Evolutionary conservation across 768 basidiomycete species (phyloP), one percentile per base, ranked within the genome.

Genomic region (Amanita inopinata): DNA sequence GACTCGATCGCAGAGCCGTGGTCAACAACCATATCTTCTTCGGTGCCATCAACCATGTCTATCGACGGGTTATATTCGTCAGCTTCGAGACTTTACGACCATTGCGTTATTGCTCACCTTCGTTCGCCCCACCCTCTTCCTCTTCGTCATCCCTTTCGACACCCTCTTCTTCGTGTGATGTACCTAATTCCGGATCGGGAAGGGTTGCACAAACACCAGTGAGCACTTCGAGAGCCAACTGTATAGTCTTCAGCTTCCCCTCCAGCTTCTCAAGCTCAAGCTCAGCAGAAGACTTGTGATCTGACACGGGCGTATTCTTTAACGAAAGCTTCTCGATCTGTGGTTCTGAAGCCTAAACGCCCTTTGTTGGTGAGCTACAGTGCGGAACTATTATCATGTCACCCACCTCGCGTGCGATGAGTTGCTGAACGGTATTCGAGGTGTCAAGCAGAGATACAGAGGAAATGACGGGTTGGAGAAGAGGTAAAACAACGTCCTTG

Each of bases 151-250:
- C 53, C n/a, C 54, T 60, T 15, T 61, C 54, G 27, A 49, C 60
- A 41, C 55, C 61, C 49, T 66, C 69, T 53, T 71, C 67, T 18
- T 63, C 62, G 8, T 60, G 59, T 12, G 57, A 56, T 0, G 54
- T 49, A 20, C 56, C 60, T 33, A 68, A 63, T 41, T 80, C 77
- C 12, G 83, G 77, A 52, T 90, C 88, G 3, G 88, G 88, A 30
- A 96, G 62, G 4, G 80, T 87, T 14, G 91, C 91, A 56, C 88
- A 96, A n/a, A 74, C 67, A 22, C 83, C 83, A 0, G 90, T 93
- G 48, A 96, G 59, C 37, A 96, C 78, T 61, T 97, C 92, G 19
- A 96, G 66, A n/a, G 83, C 78, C 23, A 92, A 70, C 49, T 85
- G 83, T 8, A 88, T 70, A 1, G 83, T 84, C 51, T 80, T 71